Evolutionary conservation across 1,284 basidiomycete genomes (phyloP).

Genomic region (Microstroma glucosiphilum): DNA sequence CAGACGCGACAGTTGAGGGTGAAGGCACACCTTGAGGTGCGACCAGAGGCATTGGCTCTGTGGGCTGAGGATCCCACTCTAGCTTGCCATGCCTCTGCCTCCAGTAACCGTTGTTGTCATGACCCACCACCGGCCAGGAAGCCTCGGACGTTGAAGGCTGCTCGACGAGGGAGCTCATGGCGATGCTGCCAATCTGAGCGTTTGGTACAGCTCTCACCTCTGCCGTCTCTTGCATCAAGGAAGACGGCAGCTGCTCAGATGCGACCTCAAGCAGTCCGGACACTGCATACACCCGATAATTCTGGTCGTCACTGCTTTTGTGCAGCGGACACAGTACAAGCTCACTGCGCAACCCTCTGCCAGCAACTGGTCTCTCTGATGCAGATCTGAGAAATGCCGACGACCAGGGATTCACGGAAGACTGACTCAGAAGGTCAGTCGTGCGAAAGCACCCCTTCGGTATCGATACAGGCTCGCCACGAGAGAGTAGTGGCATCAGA

Average conservation of each 20-base stretch:
- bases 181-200: background rate
- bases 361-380: background rate
- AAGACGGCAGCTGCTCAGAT: background rate
- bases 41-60: conserved; percentile 4
- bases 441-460: conserved; percentile 17
- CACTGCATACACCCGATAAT: background rate
- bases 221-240: background rate
- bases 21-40: background rate
- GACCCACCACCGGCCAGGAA: conserved; percentile 5
- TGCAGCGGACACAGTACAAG: conserved; percentile 2
- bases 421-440: background rate
- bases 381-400: background rate
- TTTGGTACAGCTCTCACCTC: background rate
- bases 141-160: background rate
- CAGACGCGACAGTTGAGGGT: background rate
- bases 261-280: conserved; percentile 1
- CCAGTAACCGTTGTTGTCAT: conserved; percentile 9
- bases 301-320: background rate
- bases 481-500: background rate
- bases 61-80: conserved; percentile 3
- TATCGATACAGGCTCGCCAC: conserved; percentile 2
- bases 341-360: background rate
- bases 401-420: conserved; percentile 1
- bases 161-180: background rate
- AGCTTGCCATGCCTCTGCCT: conserved; percentile 7